phyloP scores from a whole-genome alignment of 2,329 filamentous ascomycete species.

The Paecilomyces fulvus region DNA sequence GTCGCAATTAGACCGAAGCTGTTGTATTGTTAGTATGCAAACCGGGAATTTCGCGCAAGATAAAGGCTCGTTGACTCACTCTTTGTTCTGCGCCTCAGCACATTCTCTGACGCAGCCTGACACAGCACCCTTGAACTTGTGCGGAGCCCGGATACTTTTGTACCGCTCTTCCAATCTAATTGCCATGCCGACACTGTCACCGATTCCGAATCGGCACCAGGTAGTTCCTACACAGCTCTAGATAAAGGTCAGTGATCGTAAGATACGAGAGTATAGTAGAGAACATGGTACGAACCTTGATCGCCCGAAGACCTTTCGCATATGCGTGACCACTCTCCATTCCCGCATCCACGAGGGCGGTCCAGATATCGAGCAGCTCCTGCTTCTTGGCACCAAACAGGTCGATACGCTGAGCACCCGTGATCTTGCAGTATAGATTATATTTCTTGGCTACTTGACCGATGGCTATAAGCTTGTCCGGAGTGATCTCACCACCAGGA shows the following conservation, averaged over 20 bases:
- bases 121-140: conserved; percentile 87
- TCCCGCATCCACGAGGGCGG: conserved; percentile 67
- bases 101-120: conserved; percentile 89
- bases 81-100: conserved; percentile 86
- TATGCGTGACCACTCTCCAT: conserved; percentile 91
- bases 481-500: conserved; percentile 76
- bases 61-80: conserved; percentile 43
- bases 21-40: background rate
- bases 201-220: conserved; percentile 84
- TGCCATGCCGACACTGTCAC: conserved; percentile 85
- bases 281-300: conserved; percentile 49
- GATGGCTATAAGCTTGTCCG: conserved; percentile 75
- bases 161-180: conserved; percentile 82
- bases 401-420: conserved; percentile 83
- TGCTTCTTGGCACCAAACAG: conserved; percentile 88
- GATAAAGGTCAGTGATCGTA: background rate
- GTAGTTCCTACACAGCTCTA: conserved; percentile 78
- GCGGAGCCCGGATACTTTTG: conserved; percentile 79
- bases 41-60: conserved; percentile 5
- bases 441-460: conserved; percentile 79
- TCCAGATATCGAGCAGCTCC: conserved; percentile 76
- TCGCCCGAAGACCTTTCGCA: conserved; percentile 77
- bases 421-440: conserved; percentile 82
- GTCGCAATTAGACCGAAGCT: conserved; percentile 86
- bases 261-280: background rate